A percentile compares a stretch with the other conserved stretches of the same genome.
phyloP scores from a whole-genome alignment of 1,284 basidiomycete genomes.

The Cutaneotrichosporon sp. region DNA sequence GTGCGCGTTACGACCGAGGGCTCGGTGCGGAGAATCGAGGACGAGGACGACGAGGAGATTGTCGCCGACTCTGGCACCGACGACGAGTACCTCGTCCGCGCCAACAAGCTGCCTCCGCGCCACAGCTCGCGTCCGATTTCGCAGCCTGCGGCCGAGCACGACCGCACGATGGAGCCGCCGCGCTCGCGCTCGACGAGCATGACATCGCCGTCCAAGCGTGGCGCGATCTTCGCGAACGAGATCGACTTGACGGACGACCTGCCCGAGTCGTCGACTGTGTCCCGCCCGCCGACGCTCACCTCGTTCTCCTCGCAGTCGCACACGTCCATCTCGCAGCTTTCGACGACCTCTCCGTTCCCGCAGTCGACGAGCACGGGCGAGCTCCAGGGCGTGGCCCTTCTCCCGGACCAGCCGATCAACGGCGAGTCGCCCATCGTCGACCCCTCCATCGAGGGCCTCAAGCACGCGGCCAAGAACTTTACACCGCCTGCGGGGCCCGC shows the following conservation, averaged over 20 bases:
- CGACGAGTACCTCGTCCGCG: constrained; percentile 33
- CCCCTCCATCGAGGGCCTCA: constrained; percentile 12
- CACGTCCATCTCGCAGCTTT: constrained; percentile 9
- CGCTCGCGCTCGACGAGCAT: constrained; percentile 13
- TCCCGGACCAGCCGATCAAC: constrained; percentile 9
- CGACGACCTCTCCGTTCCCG: constrained; percentile 12
- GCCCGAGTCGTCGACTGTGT: constrained; percentile 5
- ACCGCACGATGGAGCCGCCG: background rate
- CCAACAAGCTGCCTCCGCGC: background rate
- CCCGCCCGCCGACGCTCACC: constrained; percentile 12
- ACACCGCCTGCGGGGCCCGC: constrained; percentile 2
- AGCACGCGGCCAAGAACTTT: constrained; percentile 18
- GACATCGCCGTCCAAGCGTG: constrained; percentile 20
- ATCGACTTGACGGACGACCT: constrained; percentile 28
- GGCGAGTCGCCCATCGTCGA: constrained; percentile 14
- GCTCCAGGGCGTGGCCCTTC: background rate
- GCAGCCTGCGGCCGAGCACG: constrained; percentile 1
- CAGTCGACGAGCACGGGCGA: constrained; percentile 9
- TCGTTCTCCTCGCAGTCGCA: constrained; percentile 16
- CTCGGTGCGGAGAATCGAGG: constrained; percentile 18
- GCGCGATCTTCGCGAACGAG: constrained; percentile 38
- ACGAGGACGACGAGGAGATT: constrained; percentile 42
- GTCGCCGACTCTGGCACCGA: constrained; percentile 34
- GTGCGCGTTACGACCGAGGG: constrained; percentile 6
- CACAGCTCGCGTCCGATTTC: constrained; percentile 19